phyloP scores from a whole-genome alignment of 371 early-diverging fungal species.

The Cokeromyces recurvatus region DNA sequence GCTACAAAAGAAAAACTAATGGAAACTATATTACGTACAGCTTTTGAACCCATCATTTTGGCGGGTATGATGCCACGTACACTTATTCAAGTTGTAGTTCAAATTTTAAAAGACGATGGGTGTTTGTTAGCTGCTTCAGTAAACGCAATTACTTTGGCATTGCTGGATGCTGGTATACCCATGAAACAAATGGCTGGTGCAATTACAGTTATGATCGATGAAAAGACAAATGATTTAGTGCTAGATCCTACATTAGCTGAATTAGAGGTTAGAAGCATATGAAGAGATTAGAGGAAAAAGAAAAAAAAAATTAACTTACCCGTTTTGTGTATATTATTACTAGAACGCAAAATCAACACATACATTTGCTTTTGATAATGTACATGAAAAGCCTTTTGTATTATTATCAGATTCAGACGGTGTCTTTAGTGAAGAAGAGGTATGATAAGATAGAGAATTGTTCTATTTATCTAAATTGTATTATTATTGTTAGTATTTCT shows the following conservation, averaged over 20 bases:
- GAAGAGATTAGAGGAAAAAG: not conserved
- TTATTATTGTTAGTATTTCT: slow-evolving; percentile 30
- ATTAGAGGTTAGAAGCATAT: slow-evolving; percentile 40
- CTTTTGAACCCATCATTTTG: slow-evolving; percentile 73
- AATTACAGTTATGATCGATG: slow-evolving; percentile 66
- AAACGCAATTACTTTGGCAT: slow-evolving; percentile 80
- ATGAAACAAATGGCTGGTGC: slow-evolving; percentile 68
- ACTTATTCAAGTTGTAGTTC: slow-evolving; percentile 76
- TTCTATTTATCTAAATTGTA: not conserved
- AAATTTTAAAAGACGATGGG: slow-evolving; percentile 84
- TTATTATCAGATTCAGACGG: slow-evolving; percentile 67
- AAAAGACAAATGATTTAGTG: slow-evolving; percentile 51
- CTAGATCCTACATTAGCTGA: slow-evolving; percentile 83
- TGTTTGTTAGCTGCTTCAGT: slow-evolving; percentile 75
- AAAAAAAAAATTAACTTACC: not conserved
- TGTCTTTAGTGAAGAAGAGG: slow-evolving; percentile 63
- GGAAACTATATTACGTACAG: slow-evolving; percentile 64
- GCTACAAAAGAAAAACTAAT: slow-evolving; percentile 69
- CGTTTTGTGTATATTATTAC: not conserved
- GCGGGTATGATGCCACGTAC: slow-evolving; percentile 88
- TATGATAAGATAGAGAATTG: slow-evolving; percentile 15
- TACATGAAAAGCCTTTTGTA: slow-evolving; percentile 22
- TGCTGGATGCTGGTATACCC: slow-evolving; percentile 92
- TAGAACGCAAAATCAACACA: slow-evolving; percentile 72
- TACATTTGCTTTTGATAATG: slow-evolving; percentile 78